Base-by-base conservation (phyloP, 805 yeast species). In the Ogataea corticis region DNA sequence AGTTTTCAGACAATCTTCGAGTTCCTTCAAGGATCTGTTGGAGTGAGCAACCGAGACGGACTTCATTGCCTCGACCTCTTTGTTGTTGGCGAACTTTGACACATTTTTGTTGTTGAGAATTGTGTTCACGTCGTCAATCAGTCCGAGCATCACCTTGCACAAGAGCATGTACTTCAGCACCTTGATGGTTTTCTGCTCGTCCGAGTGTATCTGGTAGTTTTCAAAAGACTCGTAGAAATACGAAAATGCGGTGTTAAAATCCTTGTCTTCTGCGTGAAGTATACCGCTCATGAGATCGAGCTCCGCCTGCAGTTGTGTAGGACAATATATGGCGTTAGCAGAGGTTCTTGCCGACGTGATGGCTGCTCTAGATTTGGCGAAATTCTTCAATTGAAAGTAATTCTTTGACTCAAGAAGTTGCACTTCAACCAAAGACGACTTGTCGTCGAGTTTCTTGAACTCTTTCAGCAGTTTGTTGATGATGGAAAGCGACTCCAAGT, bases 201-300 rank as follows among this genome's bases (percentile, higher is more conserved):
- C 84, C 25, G 69, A 55, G 45, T 70, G 67, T 50, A 74, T 68
- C 61, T 83, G 83, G 67, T 80, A 94, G 35, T 92, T 92, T 66
- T 94, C 99, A 59, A 92, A 90, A 15, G 97, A 85, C 69, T 94
- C 99, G 61, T 80, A 91, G 61, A 94, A 94, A 67, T 94, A 94
- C 6, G 97, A 90, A 62, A 78, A 94, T 11, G 98, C 96, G 10
- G 99, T 94, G 63, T 88, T 87, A 71, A 87, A 95, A 67, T 94
- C 99, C 65, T 87, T 87, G 59, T 94, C 98, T 68, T 94, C 97
- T 31, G 97, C 96, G 70, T 92, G 95, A 51, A 94, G 76, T 45
- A 92, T 83, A 56, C 99, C 99, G 63, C 95, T 84, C 84, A 92
- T 90, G 69, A 88, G 79, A 65, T 94, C 99, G 44, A 94, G 77